Conservation (phyloP, 78 protist genomes). For the Pigoraptor vietnamica region DNA sequence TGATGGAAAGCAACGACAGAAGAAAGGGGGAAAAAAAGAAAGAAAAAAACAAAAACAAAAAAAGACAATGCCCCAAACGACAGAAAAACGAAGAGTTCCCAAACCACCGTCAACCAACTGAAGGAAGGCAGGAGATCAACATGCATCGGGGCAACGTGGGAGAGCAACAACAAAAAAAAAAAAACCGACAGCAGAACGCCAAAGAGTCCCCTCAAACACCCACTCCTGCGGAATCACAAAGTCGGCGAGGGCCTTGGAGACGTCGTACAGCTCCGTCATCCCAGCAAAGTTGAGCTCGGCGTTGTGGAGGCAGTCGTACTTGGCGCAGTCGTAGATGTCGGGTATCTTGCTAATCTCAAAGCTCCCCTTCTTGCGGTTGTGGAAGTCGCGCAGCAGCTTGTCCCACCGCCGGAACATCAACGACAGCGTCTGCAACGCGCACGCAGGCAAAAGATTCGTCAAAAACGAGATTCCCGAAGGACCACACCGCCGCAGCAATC, state of each 20-base stretch:
- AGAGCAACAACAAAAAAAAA: too few species aligned
- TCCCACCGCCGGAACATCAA: conserved; percentile 42
- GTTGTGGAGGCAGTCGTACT: conserved; percentile 53
- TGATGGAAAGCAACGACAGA: too few species aligned
- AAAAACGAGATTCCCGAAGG: too few species aligned
- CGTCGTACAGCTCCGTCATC: background rate
- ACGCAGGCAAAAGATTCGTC: background rate
- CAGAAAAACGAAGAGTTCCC: too few species aligned
- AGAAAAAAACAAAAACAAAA: too few species aligned
- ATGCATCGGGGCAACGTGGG: too few species aligned
- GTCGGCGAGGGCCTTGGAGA: background rate
- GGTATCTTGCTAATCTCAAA: conserved; percentile 39
- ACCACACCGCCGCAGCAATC: too few species aligned
- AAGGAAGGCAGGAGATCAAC: too few species aligned
- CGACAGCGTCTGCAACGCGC: conserved; percentile 17
- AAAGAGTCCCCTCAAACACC: background rate
- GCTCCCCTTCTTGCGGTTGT: background rate
- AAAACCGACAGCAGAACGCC: too few species aligned
- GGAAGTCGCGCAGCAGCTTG: conserved; percentile 34
- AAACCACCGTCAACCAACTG: too few species aligned
- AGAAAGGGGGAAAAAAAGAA: too few species aligned
- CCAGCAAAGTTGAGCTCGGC: background rate
- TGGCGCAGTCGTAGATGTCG: conserved; percentile 55
- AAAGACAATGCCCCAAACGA: too few species aligned
- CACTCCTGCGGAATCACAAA: background rate